These are phyloP conservation scores for Yamadazyma olivae DNA, from an alignment of 805 yeast genomes.

Conservation along the genomic window DNA sequence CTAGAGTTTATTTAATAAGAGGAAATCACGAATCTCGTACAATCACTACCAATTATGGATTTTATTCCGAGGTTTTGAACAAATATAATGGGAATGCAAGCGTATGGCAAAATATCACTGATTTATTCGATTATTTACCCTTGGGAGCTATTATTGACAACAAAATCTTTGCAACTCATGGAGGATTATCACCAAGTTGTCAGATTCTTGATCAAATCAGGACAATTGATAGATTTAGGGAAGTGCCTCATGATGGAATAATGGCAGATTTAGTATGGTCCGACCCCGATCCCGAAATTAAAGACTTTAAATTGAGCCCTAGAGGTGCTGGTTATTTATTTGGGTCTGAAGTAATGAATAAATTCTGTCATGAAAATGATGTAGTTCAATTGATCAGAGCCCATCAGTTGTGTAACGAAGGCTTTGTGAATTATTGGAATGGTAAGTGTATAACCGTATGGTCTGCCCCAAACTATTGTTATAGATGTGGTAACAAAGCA, in stretches of 20 bases:
- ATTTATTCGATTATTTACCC: slow-evolving; percentile 86
- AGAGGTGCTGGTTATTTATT: slow-evolving; percentile 98
- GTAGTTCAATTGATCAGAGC: slow-evolving; percentile 87
- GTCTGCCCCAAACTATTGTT: slow-evolving; percentile 98
- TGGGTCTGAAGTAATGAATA: slow-evolving; percentile 86
- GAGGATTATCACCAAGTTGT: slow-evolving; percentile 93
- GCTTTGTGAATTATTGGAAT: slow-evolving; percentile 86
- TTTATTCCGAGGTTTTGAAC: slow-evolving; percentile 88
- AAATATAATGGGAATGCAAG: slow-evolving; percentile 72
- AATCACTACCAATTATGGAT: slow-evolving; percentile 95
- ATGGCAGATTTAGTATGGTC: slow-evolving; percentile 99
- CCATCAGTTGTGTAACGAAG: slow-evolving; percentile 95
- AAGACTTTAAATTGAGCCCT: slow-evolving; percentile 84
- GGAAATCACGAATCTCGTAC: slow-evolving; percentile 98
- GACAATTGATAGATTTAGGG: slow-evolving; percentile 86
- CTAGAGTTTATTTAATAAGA: slow-evolving; percentile 73
- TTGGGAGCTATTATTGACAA: slow-evolving; percentile 88
- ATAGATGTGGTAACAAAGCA: slow-evolving; percentile 95
- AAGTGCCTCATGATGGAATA: slow-evolving; percentile 98
- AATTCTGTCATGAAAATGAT: slow-evolving; percentile 73
- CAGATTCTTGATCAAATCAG: slow-evolving; percentile 91
- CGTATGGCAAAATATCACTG: slow-evolving; percentile 90
- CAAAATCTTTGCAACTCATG: slow-evolving; percentile 91
- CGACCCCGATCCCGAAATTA: slow-evolving; percentile 84
- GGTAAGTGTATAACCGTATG: slow-evolving; percentile 94